Percentiles rank a stretch among this genome's conserved stretches.
Evolutionary conservation across 2,329 filamentous ascomycete species (phyloP).

Genomic region (Fusarium longipes): DNA sequence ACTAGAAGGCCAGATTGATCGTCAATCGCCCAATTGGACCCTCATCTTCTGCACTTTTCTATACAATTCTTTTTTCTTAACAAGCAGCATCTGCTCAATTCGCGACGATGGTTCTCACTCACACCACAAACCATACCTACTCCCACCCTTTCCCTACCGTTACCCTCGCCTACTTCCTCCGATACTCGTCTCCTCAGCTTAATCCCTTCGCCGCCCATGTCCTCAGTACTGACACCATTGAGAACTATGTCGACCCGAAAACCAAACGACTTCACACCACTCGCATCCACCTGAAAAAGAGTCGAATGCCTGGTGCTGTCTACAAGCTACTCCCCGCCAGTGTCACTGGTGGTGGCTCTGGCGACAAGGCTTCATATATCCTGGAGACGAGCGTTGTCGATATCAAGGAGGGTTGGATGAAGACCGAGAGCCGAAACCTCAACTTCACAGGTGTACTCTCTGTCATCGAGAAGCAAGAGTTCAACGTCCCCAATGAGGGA

Average conservation of each 20-base stretch:
- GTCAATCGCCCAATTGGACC: constrained; percentile 33
- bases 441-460: constrained; percentile 85
- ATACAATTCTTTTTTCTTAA: constrained; percentile 17
- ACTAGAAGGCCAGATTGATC: constrained; percentile 3
- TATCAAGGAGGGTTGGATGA: constrained; percentile 84
- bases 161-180: constrained; percentile 88
- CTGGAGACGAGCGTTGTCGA: constrained; percentile 84
- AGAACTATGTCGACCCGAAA: constrained; percentile 75
- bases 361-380: constrained; percentile 81
- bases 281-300: constrained; percentile 84
- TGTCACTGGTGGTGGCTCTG: constrained; percentile 70
- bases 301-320: constrained; percentile 78
- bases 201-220: constrained; percentile 88
- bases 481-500: constrained; percentile 58
- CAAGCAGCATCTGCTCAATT: constrained; percentile 29
- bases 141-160: constrained; percentile 86
- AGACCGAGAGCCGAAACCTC: constrained; percentile 81
- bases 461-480: constrained; percentile 80
- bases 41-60: constrained; percentile 6
- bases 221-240: constrained; percentile 84
- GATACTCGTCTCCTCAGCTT: constrained; percentile 76
- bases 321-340: constrained; percentile 79
- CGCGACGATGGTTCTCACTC: constrained; percentile 69
- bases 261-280: constrained; percentile 82
- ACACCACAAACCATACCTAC: constrained; percentile 77